Percentiles rank a stretch among this genome's conserved stretches.
These are phyloP conservation scores for Arthrobotrys megalospora DNA, from an alignment of 2,329 filamentous ascomycete genomes.

Conservation along the genomic window DNA sequence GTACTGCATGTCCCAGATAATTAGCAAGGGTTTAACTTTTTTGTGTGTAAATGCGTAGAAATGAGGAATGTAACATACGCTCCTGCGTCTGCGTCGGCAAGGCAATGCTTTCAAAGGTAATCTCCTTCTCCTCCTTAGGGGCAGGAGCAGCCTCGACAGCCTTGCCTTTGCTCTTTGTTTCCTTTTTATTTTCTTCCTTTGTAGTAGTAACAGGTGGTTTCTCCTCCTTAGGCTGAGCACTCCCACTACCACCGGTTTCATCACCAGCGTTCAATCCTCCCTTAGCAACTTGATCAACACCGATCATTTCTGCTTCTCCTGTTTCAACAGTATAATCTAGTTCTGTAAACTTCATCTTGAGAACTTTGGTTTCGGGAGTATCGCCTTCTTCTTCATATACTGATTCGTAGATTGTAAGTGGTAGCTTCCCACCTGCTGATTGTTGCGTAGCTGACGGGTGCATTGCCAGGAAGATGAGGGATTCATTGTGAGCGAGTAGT, in stretches of 20 bases:
- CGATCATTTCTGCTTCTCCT: conserved; percentile 97
- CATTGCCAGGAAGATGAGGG: conserved; percentile 88
- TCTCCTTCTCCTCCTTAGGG: conserved; percentile 60
- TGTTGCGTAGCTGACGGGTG: conserved; percentile 74
- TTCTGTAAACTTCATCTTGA: conserved; percentile 82
- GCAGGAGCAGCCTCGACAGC: conserved; percentile 59
- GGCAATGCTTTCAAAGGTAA: conserved; percentile 62
- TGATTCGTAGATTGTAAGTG: conserved; percentile 91
- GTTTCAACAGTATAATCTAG: conserved; percentile 91
- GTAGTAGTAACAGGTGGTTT: conserved; percentile 61
- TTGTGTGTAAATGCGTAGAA: background rate
- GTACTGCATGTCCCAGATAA: conserved; percentile 68
- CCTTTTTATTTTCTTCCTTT: conserved; percentile 64
- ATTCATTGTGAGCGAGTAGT: conserved; percentile 82
- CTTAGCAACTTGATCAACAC: conserved; percentile 90
- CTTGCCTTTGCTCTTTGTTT: conserved; percentile 64
- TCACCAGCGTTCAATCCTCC: conserved; percentile 80
- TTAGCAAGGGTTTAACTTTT: background rate
- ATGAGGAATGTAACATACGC: conserved; percentile 67
- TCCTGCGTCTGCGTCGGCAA: conserved; percentile 77
- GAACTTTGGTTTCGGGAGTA: conserved; percentile 65
- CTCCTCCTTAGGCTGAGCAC: conserved; percentile 64
- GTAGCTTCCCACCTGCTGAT: conserved; percentile 77
- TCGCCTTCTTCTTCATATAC: conserved; percentile 79
- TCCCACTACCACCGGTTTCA: conserved; percentile 63